Percentiles rank a stretch among this genome's conserved stretches.
Conservation (phyloP, 1,284 basidiomycete species). For the Fomitopsis betulina region DNA sequence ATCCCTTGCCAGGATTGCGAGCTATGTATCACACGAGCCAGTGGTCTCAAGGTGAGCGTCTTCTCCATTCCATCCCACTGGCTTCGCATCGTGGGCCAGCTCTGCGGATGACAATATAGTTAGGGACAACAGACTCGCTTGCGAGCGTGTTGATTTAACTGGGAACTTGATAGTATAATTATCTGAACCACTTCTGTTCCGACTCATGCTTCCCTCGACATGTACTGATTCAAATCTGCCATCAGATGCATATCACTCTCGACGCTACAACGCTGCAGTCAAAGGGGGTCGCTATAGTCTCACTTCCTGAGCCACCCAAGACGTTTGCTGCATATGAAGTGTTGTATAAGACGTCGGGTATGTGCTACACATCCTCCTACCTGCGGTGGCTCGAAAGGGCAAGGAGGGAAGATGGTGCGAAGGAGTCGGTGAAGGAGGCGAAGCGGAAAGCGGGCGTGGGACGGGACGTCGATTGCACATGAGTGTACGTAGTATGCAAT, state of each 20-base stretch:
- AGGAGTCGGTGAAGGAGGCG: constrained; percentile 58
- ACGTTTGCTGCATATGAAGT: constrained; percentile 76
- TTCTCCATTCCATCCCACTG: not conserved
- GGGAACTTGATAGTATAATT: constrained; percentile 56
- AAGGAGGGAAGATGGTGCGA: constrained; percentile 40
- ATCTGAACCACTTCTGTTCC: constrained; percentile 23
- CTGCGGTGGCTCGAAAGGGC: constrained; percentile 66
- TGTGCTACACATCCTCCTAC: constrained; percentile 85
- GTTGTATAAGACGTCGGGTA: constrained; percentile 87
- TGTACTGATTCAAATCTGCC: constrained; percentile 7
- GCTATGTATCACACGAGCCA: constrained; percentile 75
- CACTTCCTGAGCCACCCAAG: constrained; percentile 59
- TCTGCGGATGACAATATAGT: constrained; percentile 34
- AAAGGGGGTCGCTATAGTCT: constrained; percentile 86
- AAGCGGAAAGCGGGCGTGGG: constrained; percentile 73
- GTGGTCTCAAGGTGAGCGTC: constrained; percentile 62
- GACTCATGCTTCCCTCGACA: not conserved
- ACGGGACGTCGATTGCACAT: constrained; percentile 94
- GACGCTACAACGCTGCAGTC: constrained; percentile 61
- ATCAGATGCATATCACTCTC: constrained; percentile 80
- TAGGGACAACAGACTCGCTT: constrained; percentile 44
- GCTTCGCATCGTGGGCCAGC: not conserved
- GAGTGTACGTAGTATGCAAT: constrained; percentile 72
- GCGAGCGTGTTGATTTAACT: constrained; percentile 54
- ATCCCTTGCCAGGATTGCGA: no score